Percentiles rank a stretch among this genome's conserved stretches.
These are phyloP conservation scores for Candida andamanensis DNA, from an alignment of 805 yeast genomes.

Conservation along the genomic window DNA sequence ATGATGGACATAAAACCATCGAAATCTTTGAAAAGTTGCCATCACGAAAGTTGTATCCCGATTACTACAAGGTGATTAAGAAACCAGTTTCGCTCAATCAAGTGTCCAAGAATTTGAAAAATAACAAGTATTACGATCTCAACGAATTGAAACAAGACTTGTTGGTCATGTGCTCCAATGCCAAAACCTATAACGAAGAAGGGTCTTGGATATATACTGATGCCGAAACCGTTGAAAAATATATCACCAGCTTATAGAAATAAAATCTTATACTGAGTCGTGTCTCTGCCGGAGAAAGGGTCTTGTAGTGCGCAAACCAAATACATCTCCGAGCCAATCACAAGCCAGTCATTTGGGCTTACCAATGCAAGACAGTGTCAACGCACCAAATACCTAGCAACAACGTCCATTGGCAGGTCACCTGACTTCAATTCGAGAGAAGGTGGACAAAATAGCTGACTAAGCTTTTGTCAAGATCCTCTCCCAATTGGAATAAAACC, in stretches of 20 bases:
- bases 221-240: constrained; percentile 43
- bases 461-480: too few species aligned
- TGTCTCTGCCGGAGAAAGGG: too few species aligned
- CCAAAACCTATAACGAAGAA: constrained; percentile 65
- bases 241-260: background rate
- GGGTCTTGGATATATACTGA: constrained; percentile 60
- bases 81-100: constrained; percentile 57
- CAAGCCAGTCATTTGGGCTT: background rate
- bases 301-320: too few species aligned
- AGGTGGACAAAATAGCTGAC: too few species aligned
- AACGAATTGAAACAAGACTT: constrained; percentile 57
- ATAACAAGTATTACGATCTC: constrained; percentile 29
- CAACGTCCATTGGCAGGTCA: too few species aligned
- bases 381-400: too few species aligned
- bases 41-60: constrained; percentile 71
- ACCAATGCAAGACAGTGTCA: too few species aligned
- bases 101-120: constrained; percentile 45
- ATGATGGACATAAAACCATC: constrained; percentile 31
- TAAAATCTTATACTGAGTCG: too few species aligned
- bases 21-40: constrained; percentile 65
- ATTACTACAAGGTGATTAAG: constrained; percentile 65
- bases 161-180: constrained; percentile 63
- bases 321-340: background rate
- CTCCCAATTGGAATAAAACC: too few species aligned
- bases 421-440: too few species aligned